These are phyloP conservation scores for Endocalyx cinctus DNA, from an alignment of 2,329 filamentous ascomycete genomes.

Conservation along the genomic window DNA sequence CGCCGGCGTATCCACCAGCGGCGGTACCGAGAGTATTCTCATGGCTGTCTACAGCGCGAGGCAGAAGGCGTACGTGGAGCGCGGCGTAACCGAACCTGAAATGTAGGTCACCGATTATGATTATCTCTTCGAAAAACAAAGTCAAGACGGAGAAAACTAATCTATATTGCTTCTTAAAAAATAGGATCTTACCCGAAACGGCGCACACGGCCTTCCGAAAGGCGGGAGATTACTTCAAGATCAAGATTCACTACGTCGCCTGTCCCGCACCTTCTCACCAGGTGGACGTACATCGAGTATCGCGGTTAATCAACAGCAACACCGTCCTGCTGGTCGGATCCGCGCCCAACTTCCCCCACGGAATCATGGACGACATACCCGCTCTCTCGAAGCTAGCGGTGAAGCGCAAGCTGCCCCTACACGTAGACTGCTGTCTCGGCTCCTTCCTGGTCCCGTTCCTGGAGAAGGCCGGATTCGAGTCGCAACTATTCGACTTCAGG, in stretches of 20 bases:
- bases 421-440: conserved; percentile 96
- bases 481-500: conserved; percentile 86
- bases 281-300: conserved; percentile 73
- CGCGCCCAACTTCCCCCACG: conserved; percentile 96
- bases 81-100: conserved; percentile 86
- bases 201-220: conserved; percentile 97
- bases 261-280: conserved; percentile 84
- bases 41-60: conserved; percentile 91
- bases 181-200: conserved; percentile 86
- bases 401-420: conserved; percentile 76
- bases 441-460: conserved; percentile 94
- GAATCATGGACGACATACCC: conserved; percentile 93
- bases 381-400: conserved; percentile 77
- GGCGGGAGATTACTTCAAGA: conserved; percentile 91
- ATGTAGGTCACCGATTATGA: conserved; percentile 62
- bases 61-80: conserved; percentile 81
- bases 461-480: conserved; percentile 86
- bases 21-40: conserved; percentile 93
- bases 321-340: conserved; percentile 91
- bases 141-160: not conserved
- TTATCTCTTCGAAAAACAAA: not conserved
- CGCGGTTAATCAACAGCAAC: conserved; percentile 87
- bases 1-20: conserved; percentile 84
- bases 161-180: conserved; percentile 5
- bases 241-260: conserved; percentile 83